Conservation (phyloP, 2,329 filamentous ascomycete genomes). For the Pestalotiopsis sp. region DNA sequence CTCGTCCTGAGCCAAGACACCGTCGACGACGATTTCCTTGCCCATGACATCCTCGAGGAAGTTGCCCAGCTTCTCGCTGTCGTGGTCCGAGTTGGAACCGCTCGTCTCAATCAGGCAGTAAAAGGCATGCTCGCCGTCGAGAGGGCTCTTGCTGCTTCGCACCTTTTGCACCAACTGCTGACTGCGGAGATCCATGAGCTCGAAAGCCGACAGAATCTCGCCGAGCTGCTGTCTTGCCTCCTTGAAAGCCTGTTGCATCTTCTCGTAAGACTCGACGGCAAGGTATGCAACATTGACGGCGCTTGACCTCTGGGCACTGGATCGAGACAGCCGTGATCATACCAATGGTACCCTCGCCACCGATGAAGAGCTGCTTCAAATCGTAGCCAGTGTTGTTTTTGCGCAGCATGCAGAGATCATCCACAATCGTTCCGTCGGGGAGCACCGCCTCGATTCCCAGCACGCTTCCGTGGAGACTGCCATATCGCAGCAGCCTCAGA, state of each 20-base stretch:
- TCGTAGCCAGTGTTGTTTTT: slow-evolving; percentile 99
- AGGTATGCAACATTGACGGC: slow-evolving; percentile 96
- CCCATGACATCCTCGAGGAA: slow-evolving; percentile 94
- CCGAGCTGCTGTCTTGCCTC: slow-evolving; percentile 89
- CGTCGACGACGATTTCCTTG: slow-evolving; percentile 83
- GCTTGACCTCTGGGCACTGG: slow-evolving; percentile 81
- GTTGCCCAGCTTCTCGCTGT: slow-evolving; percentile 83
- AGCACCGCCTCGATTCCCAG: slow-evolving; percentile 92
- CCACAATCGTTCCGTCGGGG: slow-evolving; percentile 87
- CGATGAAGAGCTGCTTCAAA: slow-evolving; percentile 76
- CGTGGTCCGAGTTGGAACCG: slow-evolving; percentile 91
- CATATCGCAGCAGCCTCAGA: slow-evolving; percentile 85
- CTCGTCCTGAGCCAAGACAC: slow-evolving; percentile 90
- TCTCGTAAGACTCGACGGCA: slow-evolving; percentile 85
- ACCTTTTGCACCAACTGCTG: slow-evolving; percentile 77
- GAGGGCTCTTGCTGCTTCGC: slow-evolving; percentile 75
- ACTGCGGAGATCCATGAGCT: slow-evolving; percentile 88
- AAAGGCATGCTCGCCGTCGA: slow-evolving; percentile 86
- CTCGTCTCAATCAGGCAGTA: slow-evolving; percentile 97
- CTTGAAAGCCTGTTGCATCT: slow-evolving; percentile 82
- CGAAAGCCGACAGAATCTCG: slow-evolving; percentile 96
- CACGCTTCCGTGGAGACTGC: slow-evolving; percentile 90
- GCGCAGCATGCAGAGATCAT: slow-evolving; percentile 83
- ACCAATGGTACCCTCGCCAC: slow-evolving; percentile 91
- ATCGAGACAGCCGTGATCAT: slow-evolving; percentile 91